These are phyloP conservation scores for Aquilaria sinensis DNA, from an alignment of 345 rosid species.

Conservation along the genomic window DNA sequence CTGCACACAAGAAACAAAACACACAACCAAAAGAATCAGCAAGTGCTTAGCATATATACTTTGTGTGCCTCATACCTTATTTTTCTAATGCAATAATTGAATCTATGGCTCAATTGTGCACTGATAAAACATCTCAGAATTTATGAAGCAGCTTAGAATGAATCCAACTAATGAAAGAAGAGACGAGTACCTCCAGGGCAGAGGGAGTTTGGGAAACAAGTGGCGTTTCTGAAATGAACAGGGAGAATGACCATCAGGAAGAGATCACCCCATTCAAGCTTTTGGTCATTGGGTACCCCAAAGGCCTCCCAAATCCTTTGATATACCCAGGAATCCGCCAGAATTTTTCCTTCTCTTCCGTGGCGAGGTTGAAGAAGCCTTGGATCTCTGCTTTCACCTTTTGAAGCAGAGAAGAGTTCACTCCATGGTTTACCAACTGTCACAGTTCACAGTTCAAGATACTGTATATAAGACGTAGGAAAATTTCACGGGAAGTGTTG, in stretches of 20 bases:
- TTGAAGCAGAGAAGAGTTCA: background rate
- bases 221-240: background rate
- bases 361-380: background rate
- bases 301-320: background rate
- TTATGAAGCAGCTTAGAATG: no score
- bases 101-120: no score
- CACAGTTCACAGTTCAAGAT: no score
- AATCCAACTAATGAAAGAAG: no score
- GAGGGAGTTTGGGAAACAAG: no score
- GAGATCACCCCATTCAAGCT: background rate
- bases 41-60: no score
- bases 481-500: constrained; percentile 15
- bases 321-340: background rate
- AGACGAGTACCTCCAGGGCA: no score
- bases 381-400: background rate
- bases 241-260: background rate
- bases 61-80: no score
- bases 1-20: background rate
- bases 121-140: no score
- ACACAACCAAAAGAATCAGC: background rate
- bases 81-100: no score
- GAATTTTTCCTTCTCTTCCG: background rate
- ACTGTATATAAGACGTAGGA: constrained; percentile 12
- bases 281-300: background rate
- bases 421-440: constrained; percentile 8